phyloP scores from a whole-genome alignment of 495 filamentous ascomycete species.

The Neurospora sp. region DNA sequence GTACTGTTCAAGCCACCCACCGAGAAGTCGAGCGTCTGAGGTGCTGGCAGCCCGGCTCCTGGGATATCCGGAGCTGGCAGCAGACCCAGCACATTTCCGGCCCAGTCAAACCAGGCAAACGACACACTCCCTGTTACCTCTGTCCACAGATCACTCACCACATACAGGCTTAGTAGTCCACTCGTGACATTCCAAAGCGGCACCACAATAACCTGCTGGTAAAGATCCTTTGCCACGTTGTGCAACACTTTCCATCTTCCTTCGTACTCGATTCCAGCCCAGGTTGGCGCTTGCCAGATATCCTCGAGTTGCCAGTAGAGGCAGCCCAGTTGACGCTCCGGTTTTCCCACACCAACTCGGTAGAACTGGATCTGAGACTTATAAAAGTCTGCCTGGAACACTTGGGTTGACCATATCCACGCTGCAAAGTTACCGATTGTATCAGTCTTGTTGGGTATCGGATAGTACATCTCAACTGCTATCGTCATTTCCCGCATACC shows the following conservation, averaged over 20 bases:
- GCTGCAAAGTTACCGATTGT: conserved; percentile 54
- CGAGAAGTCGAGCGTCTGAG: conserved; percentile 28
- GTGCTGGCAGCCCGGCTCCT: not conserved
- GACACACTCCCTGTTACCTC: conserved; percentile 16
- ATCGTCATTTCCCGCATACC: conserved; percentile 59
- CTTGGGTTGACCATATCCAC: conserved; percentile 58
- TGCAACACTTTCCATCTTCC: conserved; percentile 60
- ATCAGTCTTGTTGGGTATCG: conserved; percentile 48
- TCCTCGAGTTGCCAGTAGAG: conserved; percentile 66
- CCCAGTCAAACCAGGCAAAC: conserved; percentile 22
- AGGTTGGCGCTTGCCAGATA: conserved; percentile 60
- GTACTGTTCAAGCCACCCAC: conserved; percentile 56
- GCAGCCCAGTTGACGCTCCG: conserved; percentile 50
- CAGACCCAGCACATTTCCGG: conserved; percentile 8
- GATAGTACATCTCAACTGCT: conserved; percentile 51
- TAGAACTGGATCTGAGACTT: conserved; percentile 56
- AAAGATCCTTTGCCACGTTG: conserved; percentile 51
- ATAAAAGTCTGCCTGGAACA: conserved; percentile 62
- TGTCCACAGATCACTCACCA: conserved; percentile 47
- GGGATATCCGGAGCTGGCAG: not conserved
- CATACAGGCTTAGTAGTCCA: conserved; percentile 47
- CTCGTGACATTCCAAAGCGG: conserved; percentile 51
- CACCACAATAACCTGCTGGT: conserved; percentile 49
- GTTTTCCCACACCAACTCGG: conserved; percentile 50
- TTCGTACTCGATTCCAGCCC: conserved; percentile 55